phyloP scores from a whole-genome alignment of 2,329 filamentous ascomycete species.

The Periconia macrospinosa region DNA sequence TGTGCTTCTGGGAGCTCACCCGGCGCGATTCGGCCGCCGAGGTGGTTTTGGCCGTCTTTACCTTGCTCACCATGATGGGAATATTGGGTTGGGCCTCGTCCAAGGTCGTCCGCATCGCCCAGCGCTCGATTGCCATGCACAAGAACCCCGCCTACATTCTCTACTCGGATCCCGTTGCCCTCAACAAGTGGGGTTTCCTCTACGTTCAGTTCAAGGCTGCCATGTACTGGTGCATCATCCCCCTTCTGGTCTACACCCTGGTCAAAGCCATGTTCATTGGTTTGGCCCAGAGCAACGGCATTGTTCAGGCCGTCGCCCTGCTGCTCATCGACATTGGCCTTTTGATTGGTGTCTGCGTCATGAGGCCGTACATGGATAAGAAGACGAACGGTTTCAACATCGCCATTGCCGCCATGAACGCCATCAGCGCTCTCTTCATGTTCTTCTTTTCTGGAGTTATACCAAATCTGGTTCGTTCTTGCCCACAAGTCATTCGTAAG shows the following conservation, averaged over 20 bases:
- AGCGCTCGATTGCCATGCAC: constrained; percentile 86
- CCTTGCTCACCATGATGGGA: constrained; percentile 76
- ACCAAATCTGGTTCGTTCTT: constrained; percentile 59
- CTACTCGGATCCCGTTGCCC: constrained; percentile 88
- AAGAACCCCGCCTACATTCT: constrained; percentile 97
- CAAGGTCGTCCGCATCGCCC: constrained; percentile 88
- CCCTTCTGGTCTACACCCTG: constrained; percentile 75
- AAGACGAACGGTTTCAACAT: constrained; percentile 98
- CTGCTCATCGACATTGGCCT: constrained; percentile 79
- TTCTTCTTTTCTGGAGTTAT: constrained; percentile 84
- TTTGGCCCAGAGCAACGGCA: constrained; percentile 70
- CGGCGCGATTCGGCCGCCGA: constrained; percentile 81
- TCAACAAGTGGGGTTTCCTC: constrained; percentile 98
- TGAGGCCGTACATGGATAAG: constrained; percentile 98
- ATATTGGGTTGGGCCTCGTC: constrained; percentile 83
- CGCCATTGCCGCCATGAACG: constrained; percentile 85
- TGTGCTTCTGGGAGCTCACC: constrained; percentile 93
- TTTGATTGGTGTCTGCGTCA: constrained; percentile 74
- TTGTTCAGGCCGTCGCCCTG: constrained; percentile 78
- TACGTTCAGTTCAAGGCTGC: constrained; percentile 97
- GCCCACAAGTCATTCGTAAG: too few species aligned
- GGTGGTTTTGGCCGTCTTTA: constrained; percentile 84
- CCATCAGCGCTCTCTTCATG: constrained; percentile 85
- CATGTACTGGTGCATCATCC: constrained; percentile 92
- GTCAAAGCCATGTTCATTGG: constrained; percentile 89